These are phyloP conservation scores for Naganishia sp. DNA, from an alignment of 1,284 basidiomycete species.

Conservation along the genomic window DNA sequence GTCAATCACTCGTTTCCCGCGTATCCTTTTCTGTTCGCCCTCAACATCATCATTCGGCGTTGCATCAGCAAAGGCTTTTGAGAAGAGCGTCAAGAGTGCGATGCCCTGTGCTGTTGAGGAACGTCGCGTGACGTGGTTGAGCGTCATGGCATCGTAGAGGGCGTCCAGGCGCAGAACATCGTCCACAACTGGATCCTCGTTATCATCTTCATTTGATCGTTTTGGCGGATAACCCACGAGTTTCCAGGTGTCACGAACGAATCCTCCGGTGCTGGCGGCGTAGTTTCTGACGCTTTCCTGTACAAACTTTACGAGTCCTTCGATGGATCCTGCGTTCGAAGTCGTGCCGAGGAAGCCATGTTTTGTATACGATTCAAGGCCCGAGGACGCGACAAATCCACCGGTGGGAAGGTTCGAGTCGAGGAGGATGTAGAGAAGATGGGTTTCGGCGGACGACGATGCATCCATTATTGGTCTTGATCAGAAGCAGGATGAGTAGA, in stretches of 20 bases:
- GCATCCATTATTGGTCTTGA: neutral
- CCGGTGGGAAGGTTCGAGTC: slow-evolving; percentile 96
- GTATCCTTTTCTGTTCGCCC: slow-evolving; percentile 7
- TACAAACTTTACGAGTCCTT: slow-evolving; percentile 63
- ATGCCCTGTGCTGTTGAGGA: slow-evolving; percentile 90
- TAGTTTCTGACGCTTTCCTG: slow-evolving; percentile 72
- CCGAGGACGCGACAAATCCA: slow-evolving; percentile 96
- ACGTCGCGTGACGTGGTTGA: slow-evolving; percentile 84
- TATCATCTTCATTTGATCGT: slow-evolving; percentile 1
- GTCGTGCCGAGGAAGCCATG: slow-evolving; percentile 69
- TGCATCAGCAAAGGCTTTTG: slow-evolving; percentile 65
- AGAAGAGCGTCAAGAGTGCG: slow-evolving; percentile 84
- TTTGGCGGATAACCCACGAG: slow-evolving; percentile 34
- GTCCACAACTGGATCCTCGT: slow-evolving; percentile 44
- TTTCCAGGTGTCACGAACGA: slow-evolving; percentile 48
- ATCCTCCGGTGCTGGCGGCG: slow-evolving; percentile 70
- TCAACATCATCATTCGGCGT: slow-evolving; percentile 30
- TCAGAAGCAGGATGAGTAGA: neutral
- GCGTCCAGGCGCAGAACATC: slow-evolving; percentile 65
- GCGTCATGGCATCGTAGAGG: slow-evolving; percentile 78
- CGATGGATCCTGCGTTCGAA: neutral
- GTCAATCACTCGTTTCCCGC: slow-evolving; percentile 58
- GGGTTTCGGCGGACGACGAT: slow-evolving; percentile 26
- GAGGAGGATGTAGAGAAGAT: slow-evolving; percentile 63
- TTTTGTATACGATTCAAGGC: slow-evolving; percentile 83